Evolutionary conservation across 2,329 filamentous ascomycete species (phyloP).

Genomic region (Cladosporium sphaerospermum): DNA sequence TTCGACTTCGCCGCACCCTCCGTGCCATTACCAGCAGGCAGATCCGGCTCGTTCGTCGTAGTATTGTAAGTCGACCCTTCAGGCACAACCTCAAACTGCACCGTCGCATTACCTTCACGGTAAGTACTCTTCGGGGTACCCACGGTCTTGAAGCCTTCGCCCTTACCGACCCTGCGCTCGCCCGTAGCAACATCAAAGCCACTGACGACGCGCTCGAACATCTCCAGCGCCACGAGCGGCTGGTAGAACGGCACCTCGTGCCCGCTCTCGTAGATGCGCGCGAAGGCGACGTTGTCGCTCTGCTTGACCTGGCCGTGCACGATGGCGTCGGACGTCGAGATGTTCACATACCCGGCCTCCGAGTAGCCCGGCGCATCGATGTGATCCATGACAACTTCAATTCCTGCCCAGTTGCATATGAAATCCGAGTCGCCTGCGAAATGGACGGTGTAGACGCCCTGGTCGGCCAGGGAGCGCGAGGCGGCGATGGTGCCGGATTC

Average conservation of each 20-base stretch:
- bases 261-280: slow-evolving; percentile 45
- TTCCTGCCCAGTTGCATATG: slow-evolving; percentile 44
- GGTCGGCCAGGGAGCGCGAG: slow-evolving; percentile 33
- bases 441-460: slow-evolving; percentile 37
- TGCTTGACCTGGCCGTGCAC: slow-evolving; percentile 51
- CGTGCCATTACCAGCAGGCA: slow-evolving; percentile 5
- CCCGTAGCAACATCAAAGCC: slow-evolving; percentile 49
- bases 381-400: slow-evolving; percentile 35
- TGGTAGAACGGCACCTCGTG: slow-evolving; percentile 52
- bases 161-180: slow-evolving; percentile 15
- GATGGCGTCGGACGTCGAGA: slow-evolving; percentile 39
- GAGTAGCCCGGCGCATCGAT: slow-evolving; percentile 38
- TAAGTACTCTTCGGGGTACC: slow-evolving; percentile 25
- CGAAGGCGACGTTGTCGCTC: slow-evolving; percentile 45
- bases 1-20: background rate
- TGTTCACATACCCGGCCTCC: slow-evolving; percentile 43
- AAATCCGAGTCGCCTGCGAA: slow-evolving; percentile 46
- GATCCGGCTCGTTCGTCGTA: slow-evolving; percentile 18
- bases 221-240: slow-evolving; percentile 38
- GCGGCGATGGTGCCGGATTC: slow-evolving; percentile 39
- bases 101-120: slow-evolving; percentile 40
- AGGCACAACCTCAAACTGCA: slow-evolving; percentile 40
- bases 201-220: slow-evolving; percentile 45
- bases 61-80: slow-evolving; percentile 41
- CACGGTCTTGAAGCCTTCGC: slow-evolving; percentile 17